phyloP scores from a whole-genome alignment of 805 yeast genomes.

The Sugiyamaella valdiviana region DNA sequence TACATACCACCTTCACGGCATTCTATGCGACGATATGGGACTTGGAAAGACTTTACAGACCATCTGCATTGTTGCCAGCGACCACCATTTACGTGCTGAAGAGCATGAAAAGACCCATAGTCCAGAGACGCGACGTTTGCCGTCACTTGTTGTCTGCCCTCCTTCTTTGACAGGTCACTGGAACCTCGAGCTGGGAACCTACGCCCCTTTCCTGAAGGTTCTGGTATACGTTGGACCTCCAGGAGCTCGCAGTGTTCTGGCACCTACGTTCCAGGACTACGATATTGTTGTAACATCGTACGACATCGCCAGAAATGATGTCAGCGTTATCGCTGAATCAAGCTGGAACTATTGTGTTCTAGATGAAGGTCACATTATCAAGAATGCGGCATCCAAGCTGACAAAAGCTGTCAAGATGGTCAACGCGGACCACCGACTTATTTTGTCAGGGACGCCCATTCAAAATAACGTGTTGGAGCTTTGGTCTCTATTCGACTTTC shows the following conservation, averaged over 20 bases:
- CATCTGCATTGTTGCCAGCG: constrained; percentile 93
- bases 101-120: constrained; percentile 56
- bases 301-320: constrained; percentile 93
- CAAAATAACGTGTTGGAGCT: constrained; percentile 94
- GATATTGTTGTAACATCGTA: constrained; percentile 92
- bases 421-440: constrained; percentile 80
- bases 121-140: constrained; percentile 64
- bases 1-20: constrained; percentile 93
- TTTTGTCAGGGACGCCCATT: constrained; percentile 95
- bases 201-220: constrained; percentile 79
- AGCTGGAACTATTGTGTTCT: constrained; percentile 91
- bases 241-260: constrained; percentile 51
- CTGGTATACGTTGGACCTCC: constrained; percentile 95
- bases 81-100: constrained; percentile 78
- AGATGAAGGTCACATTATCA: constrained; percentile 97
- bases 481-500: constrained; percentile 95
- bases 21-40: constrained; percentile 99
- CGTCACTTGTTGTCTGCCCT: constrained; percentile 88
- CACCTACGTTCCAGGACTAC: constrained; percentile 46
- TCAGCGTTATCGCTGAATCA: constrained; percentile 49
- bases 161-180: constrained; percentile 98
- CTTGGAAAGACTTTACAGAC: constrained; percentile 96
- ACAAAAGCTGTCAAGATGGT: constrained; percentile 81
- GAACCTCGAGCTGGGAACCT: constrained; percentile 90
- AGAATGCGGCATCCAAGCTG: constrained; percentile 81